Evolutionary conservation across 148 eudicot species (phyloP).

Genomic region (Cornus suecica): DNA sequence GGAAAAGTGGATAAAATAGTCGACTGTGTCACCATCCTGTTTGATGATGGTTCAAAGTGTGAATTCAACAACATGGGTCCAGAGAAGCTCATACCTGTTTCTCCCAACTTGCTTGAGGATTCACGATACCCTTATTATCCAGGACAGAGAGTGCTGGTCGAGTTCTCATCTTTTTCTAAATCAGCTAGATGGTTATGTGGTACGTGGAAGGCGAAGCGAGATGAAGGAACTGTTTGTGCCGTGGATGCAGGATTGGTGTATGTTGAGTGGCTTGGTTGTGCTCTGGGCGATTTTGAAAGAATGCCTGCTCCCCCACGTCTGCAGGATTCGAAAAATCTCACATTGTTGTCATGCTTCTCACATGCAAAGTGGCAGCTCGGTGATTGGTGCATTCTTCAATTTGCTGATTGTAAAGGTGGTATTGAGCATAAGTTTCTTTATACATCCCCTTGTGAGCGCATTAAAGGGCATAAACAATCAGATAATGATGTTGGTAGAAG

Average conservation of each 20-base stretch:
- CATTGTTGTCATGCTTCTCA: slow-evolving; percentile 52
- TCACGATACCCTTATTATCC: slow-evolving; percentile 76
- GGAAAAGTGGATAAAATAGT: slow-evolving; percentile 74
- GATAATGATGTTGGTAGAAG: slow-evolving; percentile 18
- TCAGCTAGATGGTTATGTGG: slow-evolving; percentile 79
- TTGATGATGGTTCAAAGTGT: slow-evolving; percentile 80
- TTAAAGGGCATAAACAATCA: slow-evolving; percentile 19
- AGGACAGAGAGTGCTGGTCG: slow-evolving; percentile 73
- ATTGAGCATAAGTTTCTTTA: background rate
- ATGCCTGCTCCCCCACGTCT: slow-evolving; percentile 45
- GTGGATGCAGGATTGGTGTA: slow-evolving; percentile 68
- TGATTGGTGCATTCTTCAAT: slow-evolving; percentile 72
- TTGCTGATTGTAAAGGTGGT: slow-evolving; percentile 2
- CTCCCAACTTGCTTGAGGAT: slow-evolving; percentile 73
- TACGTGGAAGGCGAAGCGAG: slow-evolving; percentile 39
- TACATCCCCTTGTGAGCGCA: slow-evolving; percentile 18
- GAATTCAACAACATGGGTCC: slow-evolving; percentile 52
- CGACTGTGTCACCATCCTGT: slow-evolving; percentile 54
- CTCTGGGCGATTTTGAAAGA: slow-evolving; percentile 28
- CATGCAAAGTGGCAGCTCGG: slow-evolving; percentile 94
- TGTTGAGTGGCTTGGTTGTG: slow-evolving; percentile 82
- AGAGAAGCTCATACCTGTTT: slow-evolving; percentile 49
- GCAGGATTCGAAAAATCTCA: slow-evolving; percentile 57
- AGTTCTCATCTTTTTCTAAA: slow-evolving; percentile 36
- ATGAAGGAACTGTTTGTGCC: slow-evolving; percentile 65